Base-by-base conservation (phyloP, 805 yeast species). In the Phaffomyces antillensis region DNA sequence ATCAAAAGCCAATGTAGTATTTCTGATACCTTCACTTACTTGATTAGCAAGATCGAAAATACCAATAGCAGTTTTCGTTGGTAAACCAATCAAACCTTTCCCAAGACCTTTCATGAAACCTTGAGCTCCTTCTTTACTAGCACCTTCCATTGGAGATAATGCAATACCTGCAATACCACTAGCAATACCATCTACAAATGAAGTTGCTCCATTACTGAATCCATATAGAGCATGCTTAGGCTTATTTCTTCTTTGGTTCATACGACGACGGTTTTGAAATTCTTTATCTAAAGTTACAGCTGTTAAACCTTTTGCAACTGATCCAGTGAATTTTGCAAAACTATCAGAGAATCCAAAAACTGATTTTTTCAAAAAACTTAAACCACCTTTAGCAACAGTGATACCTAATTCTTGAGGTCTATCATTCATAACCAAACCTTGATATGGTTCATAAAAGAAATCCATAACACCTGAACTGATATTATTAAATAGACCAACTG, bases 31-130 rank as follows among this genome's bases (percentile, higher is more conserved):
- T 60, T 90, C 97, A 66, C 96, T 82, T 33, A 93, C 81, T 62
- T 87, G 91, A 43, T 86, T 84, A 1, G 98, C 96, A 50, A 95
- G 71, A 60, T 93, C 99, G 52, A 93, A 82, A 23, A 93, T 61
- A 12, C 99, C 99, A 53, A 91, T 89, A 0, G 96, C 96, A 0
- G 98, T 87, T 68, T 93, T 93, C 0, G 99, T 90, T 0, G 99
- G 99, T 28, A 95, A 66, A 0, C 99, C 99, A 45, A 93, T 78
- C n/a, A 95, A 59, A 12, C 99, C 99, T 56, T 83, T 86, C 5
- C 99, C 99, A 4, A 93, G 59, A 2, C 99, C 99, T 59, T 82
- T 87, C 66, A 93, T 79, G 61, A 93, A 91, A 0, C 99, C 99
- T 4, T 81, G 69, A 0, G 98, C 80, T 6, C 99, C 99, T 34